Evolutionary conservation across 169 alveolate species (phyloP).

Genomic region (Plasmodium vinckei): DNA sequence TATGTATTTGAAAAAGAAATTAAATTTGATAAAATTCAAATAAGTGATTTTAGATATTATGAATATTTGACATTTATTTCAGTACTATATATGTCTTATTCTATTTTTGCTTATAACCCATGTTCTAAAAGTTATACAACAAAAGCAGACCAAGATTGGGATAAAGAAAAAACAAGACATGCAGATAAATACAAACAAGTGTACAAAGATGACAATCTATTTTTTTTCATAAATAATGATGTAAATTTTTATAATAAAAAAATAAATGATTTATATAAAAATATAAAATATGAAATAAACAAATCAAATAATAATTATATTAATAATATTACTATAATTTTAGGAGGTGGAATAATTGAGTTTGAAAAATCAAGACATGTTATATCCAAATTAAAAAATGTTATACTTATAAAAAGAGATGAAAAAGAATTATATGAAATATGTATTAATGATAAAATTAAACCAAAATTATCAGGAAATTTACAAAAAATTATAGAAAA

Average conservation of each 20-base stretch:
- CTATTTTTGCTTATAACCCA: neutral
- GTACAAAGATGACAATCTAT: neutral
- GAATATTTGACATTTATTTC: conserved; percentile 46
- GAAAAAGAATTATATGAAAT: conserved; percentile 25
- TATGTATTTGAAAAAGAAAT: conserved; percentile 12
- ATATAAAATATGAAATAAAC: neutral
- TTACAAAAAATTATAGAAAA: conserved; percentile 17
- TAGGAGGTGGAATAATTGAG: conserved; percentile 63
- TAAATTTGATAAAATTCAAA: conserved; percentile 20
- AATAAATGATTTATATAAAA: conserved; percentile 11
- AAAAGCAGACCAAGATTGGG: neutral
- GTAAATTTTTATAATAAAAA: conserved; percentile 34
- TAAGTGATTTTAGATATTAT: conserved; percentile 40
- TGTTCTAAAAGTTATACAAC: neutral
- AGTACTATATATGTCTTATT: conserved; percentile 12
- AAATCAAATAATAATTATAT: neutral
- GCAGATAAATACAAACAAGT: neutral
- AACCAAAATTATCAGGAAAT: conserved; percentile 39
- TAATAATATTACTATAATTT: conserved; percentile 18
- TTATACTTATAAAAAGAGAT: conserved; percentile 15
- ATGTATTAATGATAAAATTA: conserved; percentile 40
- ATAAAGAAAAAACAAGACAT: neutral
- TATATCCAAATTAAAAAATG: conserved; percentile 21
- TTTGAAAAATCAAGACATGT: conserved; percentile 25
- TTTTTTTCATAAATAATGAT: conserved; percentile 3